Evolutionary conservation across 495 filamentous ascomycete genomes (phyloP).

Genomic region (Evernia prunastri): DNA sequence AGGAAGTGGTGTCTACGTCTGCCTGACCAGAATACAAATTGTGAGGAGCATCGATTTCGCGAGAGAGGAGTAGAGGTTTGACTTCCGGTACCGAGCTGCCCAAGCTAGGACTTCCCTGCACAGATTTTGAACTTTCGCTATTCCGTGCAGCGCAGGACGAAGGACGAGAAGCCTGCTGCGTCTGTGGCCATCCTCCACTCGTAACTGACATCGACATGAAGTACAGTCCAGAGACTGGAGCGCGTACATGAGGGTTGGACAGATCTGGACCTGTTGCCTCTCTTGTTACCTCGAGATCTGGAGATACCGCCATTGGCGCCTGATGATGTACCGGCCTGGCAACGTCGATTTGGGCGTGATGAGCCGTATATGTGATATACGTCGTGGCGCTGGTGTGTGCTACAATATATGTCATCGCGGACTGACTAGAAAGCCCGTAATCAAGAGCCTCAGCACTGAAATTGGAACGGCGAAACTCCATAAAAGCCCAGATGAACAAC

Average conservation of each 20-base stretch:
- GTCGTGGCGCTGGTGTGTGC: background rate
- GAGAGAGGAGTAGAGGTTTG: background rate
- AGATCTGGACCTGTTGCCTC: background rate
- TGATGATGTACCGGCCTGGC: background rate
- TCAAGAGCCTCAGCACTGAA: background rate
- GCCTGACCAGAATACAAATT: background rate
- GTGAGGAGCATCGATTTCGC: background rate
- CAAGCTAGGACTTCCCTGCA: background rate
- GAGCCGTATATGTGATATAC: background rate
- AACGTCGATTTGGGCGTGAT: background rate
- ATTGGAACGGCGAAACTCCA: background rate
- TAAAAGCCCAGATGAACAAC: background rate
- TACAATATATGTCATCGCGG: background rate
- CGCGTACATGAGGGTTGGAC: background rate
- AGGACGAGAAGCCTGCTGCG: background rate
- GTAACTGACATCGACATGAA: background rate
- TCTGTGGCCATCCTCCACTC: background rate
- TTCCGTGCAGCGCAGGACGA: background rate
- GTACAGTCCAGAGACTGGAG: slow-evolving; percentile 8
- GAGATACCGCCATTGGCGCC: background rate
- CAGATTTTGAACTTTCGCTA: background rate
- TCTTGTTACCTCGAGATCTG: background rate
- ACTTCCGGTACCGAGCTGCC: background rate
- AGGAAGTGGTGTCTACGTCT: background rate
- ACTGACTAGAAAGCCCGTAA: background rate